Base-by-base conservation (phyloP, 768 basidiomycete genomes). In the Amyloporia xantha region DNA sequence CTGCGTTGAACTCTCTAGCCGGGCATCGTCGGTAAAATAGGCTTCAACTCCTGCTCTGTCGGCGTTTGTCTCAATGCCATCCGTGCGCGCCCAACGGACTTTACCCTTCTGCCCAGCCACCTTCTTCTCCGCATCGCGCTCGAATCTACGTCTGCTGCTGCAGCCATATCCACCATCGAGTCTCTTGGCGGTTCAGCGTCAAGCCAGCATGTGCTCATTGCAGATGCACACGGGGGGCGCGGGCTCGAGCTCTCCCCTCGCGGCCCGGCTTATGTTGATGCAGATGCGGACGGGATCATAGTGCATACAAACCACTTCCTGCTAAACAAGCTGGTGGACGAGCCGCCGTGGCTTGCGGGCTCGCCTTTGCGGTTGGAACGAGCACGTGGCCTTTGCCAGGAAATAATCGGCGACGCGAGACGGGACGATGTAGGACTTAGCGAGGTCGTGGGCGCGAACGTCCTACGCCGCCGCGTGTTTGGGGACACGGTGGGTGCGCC, bases 251-350 rank as follows among this genome's bases (percentile, higher is more conserved):
- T 69, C 36, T 62, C 65, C 6, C 66, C 66, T 19, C 52, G 50
- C 7, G 62, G 63, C 20, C 55, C 51, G 15, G 47, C 51, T 36
- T 59, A 65, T 47, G 53, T 69, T 17, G 36, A 42, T 4, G 60
- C 57, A 37, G 60, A 66, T 53, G 41, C 49, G 17, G 33, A 59
- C 45, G 63, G 66, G 11, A 35, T 65, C 12, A 42, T 69, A 49
- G 54, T 57, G n/a, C 68, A 69, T 56, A 66, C 66, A 23, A 69
- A 69, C 55, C 68, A 69, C 53, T 66, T 69, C 48, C 55, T 69
- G 3, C 49, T 56, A 54, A 66, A 62, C 55, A 62, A 44, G 49
- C 52, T 61, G 28, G 62, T 66, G 21, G 58, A 60, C 38, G 66
- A 67, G 54, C 60, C 61, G 25, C 57, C 56, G 4, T 67, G 66